Conservation (phyloP, 805 yeast genomes). For the Gaillardinia entomophila region DNA sequence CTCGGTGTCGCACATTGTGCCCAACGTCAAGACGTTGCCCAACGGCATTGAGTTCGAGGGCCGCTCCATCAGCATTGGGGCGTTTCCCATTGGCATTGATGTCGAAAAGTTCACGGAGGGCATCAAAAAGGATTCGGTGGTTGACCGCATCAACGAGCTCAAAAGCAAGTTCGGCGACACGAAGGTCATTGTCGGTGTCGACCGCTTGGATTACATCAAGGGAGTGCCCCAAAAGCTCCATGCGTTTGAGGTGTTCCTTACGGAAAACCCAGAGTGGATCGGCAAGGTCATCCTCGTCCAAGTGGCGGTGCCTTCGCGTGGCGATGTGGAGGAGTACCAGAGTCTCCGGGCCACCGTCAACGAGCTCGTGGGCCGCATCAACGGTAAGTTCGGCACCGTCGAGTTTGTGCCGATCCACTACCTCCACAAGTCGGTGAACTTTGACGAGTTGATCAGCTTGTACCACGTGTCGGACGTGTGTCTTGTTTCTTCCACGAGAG, state of each 20-base stretch:
- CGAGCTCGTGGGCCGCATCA: conserved; percentile 93
- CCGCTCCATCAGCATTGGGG: conserved; percentile 80
- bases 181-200: conserved; percentile 93
- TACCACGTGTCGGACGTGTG: conserved; percentile 87
- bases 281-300: conserved; percentile 95
- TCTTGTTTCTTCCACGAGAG: conserved; percentile 89
- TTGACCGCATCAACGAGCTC: conserved; percentile 58
- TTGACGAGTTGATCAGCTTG: conserved; percentile 85
- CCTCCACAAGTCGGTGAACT: conserved; percentile 86
- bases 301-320: conserved; percentile 96
- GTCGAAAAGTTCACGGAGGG: conserved; percentile 87
- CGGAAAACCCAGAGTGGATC: conserved; percentile 96
- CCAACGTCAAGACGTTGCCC: conserved; percentile 75
- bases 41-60: conserved; percentile 81
- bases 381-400: conserved; percentile 93
- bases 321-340: conserved; percentile 97
- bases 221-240: conserved; percentile 97
- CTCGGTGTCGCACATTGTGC: conserved; percentile 75
- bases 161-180: conserved; percentile 62
- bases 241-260: conserved; percentile 88
- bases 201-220: conserved; percentile 91
- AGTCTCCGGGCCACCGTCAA: conserved; percentile 88
- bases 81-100: conserved; percentile 98
- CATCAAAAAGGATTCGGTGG: conserved; percentile 55
- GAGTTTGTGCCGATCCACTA: conserved; percentile 98